Evolutionary conservation across 1,284 basidiomycete species (phyloP).

Genomic region (Fomes fomentarius): DNA sequence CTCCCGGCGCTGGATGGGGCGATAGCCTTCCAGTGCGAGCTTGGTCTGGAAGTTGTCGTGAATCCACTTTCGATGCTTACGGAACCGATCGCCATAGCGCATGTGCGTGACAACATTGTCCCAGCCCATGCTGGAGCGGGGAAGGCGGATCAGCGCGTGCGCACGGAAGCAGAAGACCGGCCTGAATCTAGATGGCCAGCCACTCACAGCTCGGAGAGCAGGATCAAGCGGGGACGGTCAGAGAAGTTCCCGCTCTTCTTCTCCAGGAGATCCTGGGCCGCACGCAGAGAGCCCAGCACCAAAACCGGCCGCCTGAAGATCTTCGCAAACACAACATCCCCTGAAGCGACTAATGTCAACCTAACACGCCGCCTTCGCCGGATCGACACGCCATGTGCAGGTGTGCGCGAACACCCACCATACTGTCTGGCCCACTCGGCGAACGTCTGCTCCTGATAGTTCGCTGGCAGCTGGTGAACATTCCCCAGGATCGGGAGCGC

Average conservation of each 20-base stretch:
- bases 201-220: conserved; percentile 32
- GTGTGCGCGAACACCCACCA: conserved; percentile 22
- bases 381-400: conserved; percentile 5
- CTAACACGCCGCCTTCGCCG: conserved; percentile 34
- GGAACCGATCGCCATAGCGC: conserved; percentile 33
- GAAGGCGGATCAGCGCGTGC: conserved; percentile 17
- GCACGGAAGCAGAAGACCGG: neutral
- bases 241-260: conserved; percentile 55
- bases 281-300: conserved; percentile 39
- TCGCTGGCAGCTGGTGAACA: conserved; percentile 45
- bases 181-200: conserved; percentile 26
- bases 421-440: conserved; percentile 31
- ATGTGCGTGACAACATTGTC: conserved; percentile 29
- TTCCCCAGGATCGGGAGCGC: conserved; percentile 53
- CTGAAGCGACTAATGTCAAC: conserved; percentile 31
- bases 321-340: conserved; percentile 41
- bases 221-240: conserved; percentile 39
- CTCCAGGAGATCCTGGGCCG: conserved; percentile 56
- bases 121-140: conserved; percentile 32
- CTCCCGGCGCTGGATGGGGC: conserved; percentile 30
- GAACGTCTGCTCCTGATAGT: conserved; percentile 45
- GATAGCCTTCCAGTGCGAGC: conserved; percentile 24
- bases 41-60: conserved; percentile 32
- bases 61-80: conserved; percentile 34
- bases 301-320: conserved; percentile 31